A percentile compares a stretch with the other conserved stretches of the same genome.
phyloP scores from a whole-genome alignment of 257 asterid species.

The Misopates orontium region DNA sequence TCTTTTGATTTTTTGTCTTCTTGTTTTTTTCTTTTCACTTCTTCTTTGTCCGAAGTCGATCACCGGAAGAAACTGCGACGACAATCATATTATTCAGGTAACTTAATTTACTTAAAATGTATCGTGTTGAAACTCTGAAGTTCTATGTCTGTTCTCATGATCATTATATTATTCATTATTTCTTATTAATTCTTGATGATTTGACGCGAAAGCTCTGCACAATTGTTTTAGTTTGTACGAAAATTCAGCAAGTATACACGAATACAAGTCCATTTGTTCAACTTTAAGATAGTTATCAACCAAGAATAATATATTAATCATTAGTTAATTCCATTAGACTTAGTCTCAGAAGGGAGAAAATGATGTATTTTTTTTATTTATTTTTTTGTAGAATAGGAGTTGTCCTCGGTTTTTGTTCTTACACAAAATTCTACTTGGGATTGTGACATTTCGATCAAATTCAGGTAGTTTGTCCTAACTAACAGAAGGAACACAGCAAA shows the following conservation, averaged over 20 bases:
- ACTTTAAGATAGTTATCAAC: conserved; percentile 33
- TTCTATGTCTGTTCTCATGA: no score
- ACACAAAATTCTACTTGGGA: conserved; percentile 16
- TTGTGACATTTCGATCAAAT: background rate
- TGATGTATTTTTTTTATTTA: no score
- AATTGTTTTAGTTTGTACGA: no score
- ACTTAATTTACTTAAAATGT: background rate
- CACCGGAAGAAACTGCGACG: conserved; percentile 5
- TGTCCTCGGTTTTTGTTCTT: conserved; percentile 3
- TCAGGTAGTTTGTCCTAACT: background rate
- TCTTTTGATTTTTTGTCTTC: background rate
- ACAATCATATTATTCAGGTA: conserved; percentile 26
- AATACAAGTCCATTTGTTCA: no score
- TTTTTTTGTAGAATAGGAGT: no score
- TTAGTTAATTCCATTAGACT: conserved; percentile 17
- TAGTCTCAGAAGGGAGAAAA: background rate
- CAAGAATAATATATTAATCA: conserved; percentile 21
- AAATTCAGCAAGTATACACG: no score
- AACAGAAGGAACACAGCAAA: background rate
- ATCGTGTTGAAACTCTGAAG: no score
- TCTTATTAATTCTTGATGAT: no score
- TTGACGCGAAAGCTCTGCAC: no score
- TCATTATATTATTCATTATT: no score
- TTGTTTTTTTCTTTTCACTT: conserved; percentile 17
- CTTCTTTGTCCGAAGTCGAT: background rate